phyloP scores from a whole-genome alignment of 2,329 filamentous ascomycete species.

The Fusarium brachygibbosum region DNA sequence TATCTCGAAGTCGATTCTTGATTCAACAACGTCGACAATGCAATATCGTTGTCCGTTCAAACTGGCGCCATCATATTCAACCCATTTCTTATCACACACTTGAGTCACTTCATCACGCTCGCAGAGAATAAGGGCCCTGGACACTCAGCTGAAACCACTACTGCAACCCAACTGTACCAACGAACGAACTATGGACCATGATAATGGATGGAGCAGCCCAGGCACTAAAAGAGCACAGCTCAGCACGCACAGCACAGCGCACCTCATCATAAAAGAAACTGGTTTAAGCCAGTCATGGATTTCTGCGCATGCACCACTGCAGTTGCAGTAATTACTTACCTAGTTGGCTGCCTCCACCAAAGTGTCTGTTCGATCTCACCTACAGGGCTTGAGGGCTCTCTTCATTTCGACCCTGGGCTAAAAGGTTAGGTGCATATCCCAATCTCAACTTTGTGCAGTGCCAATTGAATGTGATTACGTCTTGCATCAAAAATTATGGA shows the following conservation, averaged over 20 bases:
- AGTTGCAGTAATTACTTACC: constrained; percentile 1
- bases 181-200: constrained; percentile 14
- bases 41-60: not conserved
- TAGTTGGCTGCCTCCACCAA: constrained; percentile 17
- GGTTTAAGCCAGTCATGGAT: not conserved
- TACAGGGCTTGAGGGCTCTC: not conserved
- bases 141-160: constrained; percentile 40
- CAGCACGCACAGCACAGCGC: not conserved
- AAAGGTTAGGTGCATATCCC: constrained; percentile 8
- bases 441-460: constrained; percentile 14
- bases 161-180: constrained; percentile 29
- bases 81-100: constrained; percentile 3
- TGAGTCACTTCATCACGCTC: constrained; percentile 6
- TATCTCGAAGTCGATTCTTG: not conserved
- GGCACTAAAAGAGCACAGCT: not conserved
- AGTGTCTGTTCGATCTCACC: not conserved
- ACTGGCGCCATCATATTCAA: not conserved
- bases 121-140: constrained; percentile 1
- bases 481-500: constrained; percentile 1
- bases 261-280: constrained; percentile 12
- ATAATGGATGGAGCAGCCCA: constrained; percentile 17
- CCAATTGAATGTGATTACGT: constrained; percentile 11
- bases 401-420: constrained; percentile 28
- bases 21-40: not conserved
- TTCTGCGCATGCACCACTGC: not conserved